phyloP scores from a whole-genome alignment of 345 rosid genomes.

The Carallia brachiata region DNA sequence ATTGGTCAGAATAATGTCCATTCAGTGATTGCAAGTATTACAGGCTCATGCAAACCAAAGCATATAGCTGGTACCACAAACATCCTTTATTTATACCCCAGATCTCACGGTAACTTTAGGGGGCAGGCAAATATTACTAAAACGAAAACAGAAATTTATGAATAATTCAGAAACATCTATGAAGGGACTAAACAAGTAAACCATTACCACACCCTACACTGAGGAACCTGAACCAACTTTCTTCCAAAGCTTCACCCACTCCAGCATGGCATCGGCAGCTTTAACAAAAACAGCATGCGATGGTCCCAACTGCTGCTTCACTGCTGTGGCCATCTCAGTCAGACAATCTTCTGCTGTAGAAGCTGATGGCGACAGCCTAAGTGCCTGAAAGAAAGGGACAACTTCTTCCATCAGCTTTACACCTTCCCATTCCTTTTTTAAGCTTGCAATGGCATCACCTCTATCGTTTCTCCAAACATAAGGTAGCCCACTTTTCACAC shows the following conservation, averaged over 20 bases:
- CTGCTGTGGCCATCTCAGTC: conserved; percentile 56
- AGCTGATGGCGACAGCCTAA: conserved; percentile 54
- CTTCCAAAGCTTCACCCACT: conserved; percentile 78
- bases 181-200: neutral
- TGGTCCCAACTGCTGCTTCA: conserved; percentile 63
- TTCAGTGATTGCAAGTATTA: no score
- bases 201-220: neutral
- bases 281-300: conserved; percentile 57
- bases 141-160: neutral
- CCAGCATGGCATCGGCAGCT: conserved; percentile 64
- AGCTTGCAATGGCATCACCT: conserved; percentile 70
- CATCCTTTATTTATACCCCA: neutral
- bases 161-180: neutral
- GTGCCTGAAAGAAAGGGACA: conserved; percentile 72
- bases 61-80: no score
- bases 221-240: conserved; percentile 42
- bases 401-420: conserved; percentile 92
- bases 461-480: conserved; percentile 90
- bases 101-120: neutral
- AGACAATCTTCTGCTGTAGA: conserved; percentile 66
- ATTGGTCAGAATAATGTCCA: no score
- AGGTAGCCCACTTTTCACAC: conserved; percentile 86
- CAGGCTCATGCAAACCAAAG: no score
- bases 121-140: neutral
- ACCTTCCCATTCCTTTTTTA: conserved; percentile 97